These are phyloP conservation scores for Gonapodya sp. DNA, from an alignment of 192 early-diverging fungal species.

Conservation along the genomic window DNA sequence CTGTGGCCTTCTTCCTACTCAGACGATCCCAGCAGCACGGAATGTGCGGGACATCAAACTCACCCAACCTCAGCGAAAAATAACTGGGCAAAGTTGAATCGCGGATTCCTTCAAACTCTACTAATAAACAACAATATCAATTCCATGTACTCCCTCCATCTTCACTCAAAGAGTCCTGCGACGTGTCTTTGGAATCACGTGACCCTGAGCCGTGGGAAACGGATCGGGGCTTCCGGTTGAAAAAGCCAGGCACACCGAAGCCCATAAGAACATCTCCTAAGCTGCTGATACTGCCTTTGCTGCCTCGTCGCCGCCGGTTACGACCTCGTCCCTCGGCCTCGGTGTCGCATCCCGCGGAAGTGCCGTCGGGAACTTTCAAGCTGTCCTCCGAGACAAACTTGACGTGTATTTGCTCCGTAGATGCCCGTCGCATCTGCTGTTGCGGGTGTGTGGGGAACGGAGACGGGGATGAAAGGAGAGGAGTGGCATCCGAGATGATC, in stretches of 20 bases:
- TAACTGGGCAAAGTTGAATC: too few species aligned
- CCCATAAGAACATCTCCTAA: not conserved
- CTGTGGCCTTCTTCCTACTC: too few species aligned
- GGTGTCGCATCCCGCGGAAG: not conserved
- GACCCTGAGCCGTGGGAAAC: not conserved
- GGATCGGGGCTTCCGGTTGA: not conserved
- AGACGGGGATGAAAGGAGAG: not conserved
- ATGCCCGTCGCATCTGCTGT: not conserved
- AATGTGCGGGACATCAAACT: too few species aligned
- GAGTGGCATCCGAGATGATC: not conserved
- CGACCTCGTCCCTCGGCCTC: not conserved
- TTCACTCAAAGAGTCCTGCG: not conserved
- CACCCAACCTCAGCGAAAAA: too few species aligned
- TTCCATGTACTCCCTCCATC: too few species aligned
- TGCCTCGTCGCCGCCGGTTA: not conserved
- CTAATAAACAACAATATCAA: too few species aligned
- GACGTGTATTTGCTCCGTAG: not conserved
- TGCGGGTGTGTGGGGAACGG: not conserved
- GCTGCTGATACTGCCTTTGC: too few species aligned
- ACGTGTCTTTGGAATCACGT: not conserved
- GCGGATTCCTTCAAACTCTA: too few species aligned
- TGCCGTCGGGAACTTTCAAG: not conserved
- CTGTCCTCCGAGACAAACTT: not conserved
- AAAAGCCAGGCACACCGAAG: not conserved
- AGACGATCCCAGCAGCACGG: too few species aligned